Conservation (phyloP, 441 rosid species). For the Pelargonium australe region DNA sequence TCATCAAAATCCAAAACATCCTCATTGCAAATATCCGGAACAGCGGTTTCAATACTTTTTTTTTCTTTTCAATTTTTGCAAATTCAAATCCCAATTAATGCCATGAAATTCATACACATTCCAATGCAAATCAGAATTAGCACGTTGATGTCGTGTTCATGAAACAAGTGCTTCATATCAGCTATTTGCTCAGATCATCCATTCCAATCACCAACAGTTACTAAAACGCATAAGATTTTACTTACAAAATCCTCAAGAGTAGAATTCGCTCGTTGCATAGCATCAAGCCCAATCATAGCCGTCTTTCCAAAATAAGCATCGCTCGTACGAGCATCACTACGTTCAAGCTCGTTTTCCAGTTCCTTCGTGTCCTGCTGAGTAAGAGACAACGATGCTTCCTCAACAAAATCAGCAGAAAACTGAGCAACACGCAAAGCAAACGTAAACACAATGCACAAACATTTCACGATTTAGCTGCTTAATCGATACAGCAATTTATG, state of each 20-base stretch:
- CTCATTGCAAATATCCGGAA: no score
- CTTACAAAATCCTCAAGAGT: constrained; percentile 83
- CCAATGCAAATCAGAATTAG: background rate
- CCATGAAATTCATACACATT: background rate
- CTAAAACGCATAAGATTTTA: background rate
- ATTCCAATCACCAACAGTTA: constrained; percentile 3
- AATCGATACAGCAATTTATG: background rate
- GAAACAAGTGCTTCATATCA: background rate
- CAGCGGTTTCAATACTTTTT: no score
- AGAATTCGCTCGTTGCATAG: constrained; percentile 81
- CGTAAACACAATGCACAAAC: constrained; percentile 6
- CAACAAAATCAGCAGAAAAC: constrained; percentile 47
- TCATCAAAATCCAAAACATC: background rate
- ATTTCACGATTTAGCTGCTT: background rate
- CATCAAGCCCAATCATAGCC: constrained; percentile 58
- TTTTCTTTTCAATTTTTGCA: background rate
- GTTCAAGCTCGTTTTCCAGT: constrained; percentile 18
- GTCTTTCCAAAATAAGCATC: constrained; percentile 19
- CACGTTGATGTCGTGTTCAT: background rate
- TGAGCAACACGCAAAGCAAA: constrained; percentile 17
- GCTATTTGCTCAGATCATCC: background rate
- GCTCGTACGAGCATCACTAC: constrained; percentile 16
- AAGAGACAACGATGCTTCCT: constrained; percentile 45
- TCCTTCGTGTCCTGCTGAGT: constrained; percentile 18
- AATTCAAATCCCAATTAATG: background rate